These are phyloP conservation scores for Boletus mariae DNA, from an alignment of 1,284 basidiomycete species.

Conservation along the genomic window DNA sequence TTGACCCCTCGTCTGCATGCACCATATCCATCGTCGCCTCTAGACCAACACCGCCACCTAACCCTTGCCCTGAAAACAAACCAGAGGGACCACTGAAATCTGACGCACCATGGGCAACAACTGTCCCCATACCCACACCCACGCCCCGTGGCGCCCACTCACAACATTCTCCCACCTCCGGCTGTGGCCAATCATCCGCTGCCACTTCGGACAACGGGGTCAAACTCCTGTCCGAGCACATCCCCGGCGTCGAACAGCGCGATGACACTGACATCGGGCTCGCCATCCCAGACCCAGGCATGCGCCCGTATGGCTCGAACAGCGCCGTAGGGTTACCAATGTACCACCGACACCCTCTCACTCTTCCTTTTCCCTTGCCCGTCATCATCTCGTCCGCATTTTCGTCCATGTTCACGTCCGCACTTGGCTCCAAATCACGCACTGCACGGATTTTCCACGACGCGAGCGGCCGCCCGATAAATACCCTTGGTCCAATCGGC, in stretches of 20 bases:
- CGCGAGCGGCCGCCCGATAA: conserved; percentile 22
- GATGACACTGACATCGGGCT: conserved; percentile 1
- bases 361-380: neutral
- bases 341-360: conserved; percentile 10
- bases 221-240: conserved; percentile 14
- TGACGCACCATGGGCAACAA: neutral
- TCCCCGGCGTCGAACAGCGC: conserved; percentile 12
- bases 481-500: conserved; percentile 18
- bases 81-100: neutral
- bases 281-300: conserved; percentile 6
- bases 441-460: conserved; percentile 23
- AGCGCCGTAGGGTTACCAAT: conserved; percentile 18
- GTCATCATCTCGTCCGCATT: neutral
- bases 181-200: conserved; percentile 28
- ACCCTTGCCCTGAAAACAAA: neutral
- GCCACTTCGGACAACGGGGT: conserved; percentile 12
- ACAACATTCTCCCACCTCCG: conserved; percentile 29
- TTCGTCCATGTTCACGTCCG: conserved; percentile 4
- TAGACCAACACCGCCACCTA: neutral
- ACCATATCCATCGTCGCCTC: neutral
- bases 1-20: neutral
- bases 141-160: conserved; percentile 20
- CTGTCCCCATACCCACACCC: neutral
- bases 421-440: conserved; percentile 23
- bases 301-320: conserved; percentile 22